These are phyloP conservation scores for Ophiocordyceps camponoti-saundersi DNA, from an alignment of 2,329 filamentous ascomycete species.

Conservation along the genomic window DNA sequence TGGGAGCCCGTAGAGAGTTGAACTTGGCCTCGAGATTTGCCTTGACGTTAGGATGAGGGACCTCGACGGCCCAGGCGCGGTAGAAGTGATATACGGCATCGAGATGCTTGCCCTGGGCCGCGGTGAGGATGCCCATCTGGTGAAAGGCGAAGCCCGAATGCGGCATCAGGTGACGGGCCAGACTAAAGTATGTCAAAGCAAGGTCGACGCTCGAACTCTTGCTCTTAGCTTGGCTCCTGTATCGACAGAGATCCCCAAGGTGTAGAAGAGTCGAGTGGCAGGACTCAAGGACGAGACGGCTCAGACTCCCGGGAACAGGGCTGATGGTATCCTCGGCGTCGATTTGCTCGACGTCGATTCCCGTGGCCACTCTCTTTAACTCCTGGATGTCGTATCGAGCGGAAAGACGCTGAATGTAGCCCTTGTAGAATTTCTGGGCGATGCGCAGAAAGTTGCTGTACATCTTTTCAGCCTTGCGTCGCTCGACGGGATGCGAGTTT, in stretches of 20 bases:
- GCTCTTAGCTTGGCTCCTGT: conserved; percentile 56
- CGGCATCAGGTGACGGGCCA: conserved; percentile 66
- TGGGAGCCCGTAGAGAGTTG: conserved; percentile 28
- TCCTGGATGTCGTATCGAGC: conserved; percentile 37
- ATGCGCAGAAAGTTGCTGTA: conserved; percentile 77
- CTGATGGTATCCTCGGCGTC: conserved; percentile 24
- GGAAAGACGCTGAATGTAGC: conserved; percentile 64
- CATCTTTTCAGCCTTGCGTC: conserved; percentile 63
- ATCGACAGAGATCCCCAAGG: conserved; percentile 79
- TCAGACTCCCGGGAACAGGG: conserved; percentile 30
- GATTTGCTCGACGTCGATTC: conserved; percentile 25
- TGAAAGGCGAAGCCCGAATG: conserved; percentile 71
- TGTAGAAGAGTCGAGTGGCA: conserved; percentile 74
- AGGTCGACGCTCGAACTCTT: conserved; percentile 63
- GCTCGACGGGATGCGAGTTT: conserved; percentile 38
- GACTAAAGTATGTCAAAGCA: conserved; percentile 67
- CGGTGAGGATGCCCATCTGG: conserved; percentile 74
- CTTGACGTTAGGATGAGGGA: conserved; percentile 58
- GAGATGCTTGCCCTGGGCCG: conserved; percentile 63
- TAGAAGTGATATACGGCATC: conserved; percentile 83
- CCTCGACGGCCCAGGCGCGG: conserved; percentile 56
- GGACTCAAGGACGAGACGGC: conserved; percentile 46
- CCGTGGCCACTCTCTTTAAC: conserved; percentile 24
- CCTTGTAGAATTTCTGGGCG: conserved; percentile 76
- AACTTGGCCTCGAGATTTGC: conserved; percentile 71